Evolutionary conservation across 257 asterid genomes (phyloP), one percentile per base, ranked within the genome.

Genomic region (Solanum sejunctum): DNA sequence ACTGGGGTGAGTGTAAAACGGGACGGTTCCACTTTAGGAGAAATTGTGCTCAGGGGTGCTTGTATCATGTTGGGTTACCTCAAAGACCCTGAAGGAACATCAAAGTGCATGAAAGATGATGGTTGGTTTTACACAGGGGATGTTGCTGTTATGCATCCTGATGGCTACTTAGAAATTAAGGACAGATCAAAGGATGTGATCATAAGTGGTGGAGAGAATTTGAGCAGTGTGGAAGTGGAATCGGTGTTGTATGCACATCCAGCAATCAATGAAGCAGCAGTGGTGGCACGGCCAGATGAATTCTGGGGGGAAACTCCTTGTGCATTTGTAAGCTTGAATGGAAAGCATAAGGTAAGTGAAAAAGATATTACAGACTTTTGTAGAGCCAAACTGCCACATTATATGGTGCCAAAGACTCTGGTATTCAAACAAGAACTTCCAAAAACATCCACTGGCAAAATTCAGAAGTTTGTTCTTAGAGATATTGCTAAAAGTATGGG

Each of bases 301-400:
- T 93, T 89, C 64, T 94, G 98, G 98, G 96, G 98, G 0, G 98
- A 94, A 43, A 93, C 96, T 32, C 98, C 98, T 36, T 94, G 98
- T 78, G 98, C 97, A 15, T 94, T 94, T 54, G 81, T 93, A 84
- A 94, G 98, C 82, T 75, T 94, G 89, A 93, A 91, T 85, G 88
- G 82, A 23, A 85, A 69, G 55, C 86, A 90, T 12, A 91, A 85
- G 85, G 88, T 90, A 12, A 82, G 87, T 58, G 97, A 92, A 90
- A 86, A 88, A 71, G 97, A 91, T 23, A 79, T 94, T 49, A 81
- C 89, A 5, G 90, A 84, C 84, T 94, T 88, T 28, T 94, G 97
- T 86, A 56, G 89, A 86, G 84, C 72, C 41, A 92, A 85, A 58
- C 41, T 94, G 92, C 98, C 98, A 47, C 88, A 79, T 8, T 94